Base-by-base conservation (phyloP, 176 grass and related monocot genomes). In the Elaeis guineensis region DNA sequence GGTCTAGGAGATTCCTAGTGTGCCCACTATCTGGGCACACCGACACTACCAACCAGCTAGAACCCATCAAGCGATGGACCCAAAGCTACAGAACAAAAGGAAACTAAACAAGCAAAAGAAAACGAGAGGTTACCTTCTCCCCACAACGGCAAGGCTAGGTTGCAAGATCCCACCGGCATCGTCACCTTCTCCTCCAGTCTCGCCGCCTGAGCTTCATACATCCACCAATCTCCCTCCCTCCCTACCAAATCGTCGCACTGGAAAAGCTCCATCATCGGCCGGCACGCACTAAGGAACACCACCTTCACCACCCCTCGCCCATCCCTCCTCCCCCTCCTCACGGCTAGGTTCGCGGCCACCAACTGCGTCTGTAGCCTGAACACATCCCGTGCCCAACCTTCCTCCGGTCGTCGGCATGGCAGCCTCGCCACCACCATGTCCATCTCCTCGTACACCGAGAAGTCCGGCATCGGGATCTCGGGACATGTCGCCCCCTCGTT, bases 241-340 rank as follows among this genome's bases (percentile, higher is more conserved):
- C 49, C 72, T 59, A 83, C 84, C 17, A 32, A 17, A 22, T 98
- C 93, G 64, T 86, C 84, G 66, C 93, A 98, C 11, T 76, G 81
- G 82, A 98, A 98, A 64, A 98, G 28, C 73, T 98, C 93, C 81
- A 75, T 88, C 93, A 98, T 98, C 35, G 93, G 93, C 58, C 75
- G 66, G 74, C 93, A 98, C 66, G 65, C 64, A 69, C 81, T 80
- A 18, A 71, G 72, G 49, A 91, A 62, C 67, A 85, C 73, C 21
- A 97, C 78, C 50, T 73, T 80, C 75, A 89, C 84, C 4, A 51
- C 19, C 19, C 66, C 78, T 5, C 4, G 3, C 5, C 17, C 20
- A 25, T 28, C 28, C 60, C 79, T 67, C 59, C 69, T 64, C 17
- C 70, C 84, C 62, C 21, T 83, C 17, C 59, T 29, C 60, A 69